Base-by-base conservation (phyloP, 768 basidiomycete species). In the Sarcomyxa edulis region DNA sequence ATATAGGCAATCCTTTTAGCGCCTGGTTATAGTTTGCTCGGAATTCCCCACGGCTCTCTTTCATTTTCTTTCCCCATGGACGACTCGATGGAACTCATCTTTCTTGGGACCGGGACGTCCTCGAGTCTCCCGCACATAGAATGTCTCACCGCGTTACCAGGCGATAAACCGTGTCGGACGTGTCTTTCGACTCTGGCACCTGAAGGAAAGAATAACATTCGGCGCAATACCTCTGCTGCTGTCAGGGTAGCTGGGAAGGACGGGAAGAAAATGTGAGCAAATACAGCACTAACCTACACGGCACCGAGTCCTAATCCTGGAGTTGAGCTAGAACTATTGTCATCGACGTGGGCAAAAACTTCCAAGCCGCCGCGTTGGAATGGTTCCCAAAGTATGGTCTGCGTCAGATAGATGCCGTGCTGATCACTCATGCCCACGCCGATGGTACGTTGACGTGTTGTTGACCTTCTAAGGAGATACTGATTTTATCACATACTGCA, bases 371-470 rank as follows among this genome's bases (percentile, higher is more conserved):
- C 31, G 65, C 66, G 19, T 19, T 68, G 32, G 66, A 70, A 43
- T 69, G 65, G 66, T 70, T 69, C 44, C 87, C 88, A 1, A 78
- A 78, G 55, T 81, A 84, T 55, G 78, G 77, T 3, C 61, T 95
- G 29, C 68, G 90, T 40, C 52, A 50, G 39, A 69, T 71, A 40
- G 68, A 71, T 48, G 68, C 65, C 24, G 48, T 95, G 7, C 64
- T 96, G 11, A 76, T 95, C 28, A 93, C 90, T 0, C 91, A 94
- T 59, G 80, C 87, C 6, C 92, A 94, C 61, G 85, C 88, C 25
- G 88, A 90, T 60, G 86, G 69, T 71, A 44, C 27, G 61, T 37
- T 20, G 14, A 30, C 14, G 15, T 32, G 3, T 37, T 9, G 10
- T 20, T n/a, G 22, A n/a, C 19, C 21, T 15, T 5, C 14, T 35